These are phyloP conservation scores for Luzula sylvatica DNA, from an alignment of 176 grass and related monocot species.

Conservation along the genomic window DNA sequence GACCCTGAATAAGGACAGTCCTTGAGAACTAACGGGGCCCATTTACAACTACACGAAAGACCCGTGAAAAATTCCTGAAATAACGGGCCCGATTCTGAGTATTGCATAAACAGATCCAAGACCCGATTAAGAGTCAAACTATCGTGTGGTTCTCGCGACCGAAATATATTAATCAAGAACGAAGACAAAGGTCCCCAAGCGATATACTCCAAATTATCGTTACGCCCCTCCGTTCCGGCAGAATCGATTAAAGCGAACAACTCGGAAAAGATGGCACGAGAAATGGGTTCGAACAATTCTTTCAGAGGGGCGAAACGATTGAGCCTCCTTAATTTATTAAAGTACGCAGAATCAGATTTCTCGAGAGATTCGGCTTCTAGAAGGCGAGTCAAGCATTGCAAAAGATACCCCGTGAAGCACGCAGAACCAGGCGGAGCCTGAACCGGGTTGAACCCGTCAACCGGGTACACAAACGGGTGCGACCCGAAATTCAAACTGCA, in stretches of 20 bases:
- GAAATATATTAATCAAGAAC: conserved; percentile 54
- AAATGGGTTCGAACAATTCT: conserved; percentile 56
- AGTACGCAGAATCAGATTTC: conserved; percentile 72
- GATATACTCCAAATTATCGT: conserved; percentile 50
- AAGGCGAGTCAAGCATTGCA: conserved; percentile 52
- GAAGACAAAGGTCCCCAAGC: conserved; percentile 43
- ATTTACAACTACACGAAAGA: conserved; percentile 76
- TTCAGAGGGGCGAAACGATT: conserved; percentile 64
- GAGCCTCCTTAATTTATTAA: conserved; percentile 68
- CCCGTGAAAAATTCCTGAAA: conserved; percentile 54
- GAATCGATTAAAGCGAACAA: conserved; percentile 41
- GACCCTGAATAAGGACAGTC: conserved; percentile 72
- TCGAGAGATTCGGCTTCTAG: conserved; percentile 59
- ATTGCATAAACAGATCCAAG: conserved; percentile 56
- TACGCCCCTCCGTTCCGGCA: conserved; percentile 17
- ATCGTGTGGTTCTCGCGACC: conserved; percentile 57
- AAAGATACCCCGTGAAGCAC: conserved; percentile 40
- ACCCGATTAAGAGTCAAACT: conserved; percentile 48
- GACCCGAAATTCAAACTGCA: conserved; percentile 80
- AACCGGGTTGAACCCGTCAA: conserved; percentile 60
- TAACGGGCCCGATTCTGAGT: conserved; percentile 36
- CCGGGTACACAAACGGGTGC: conserved; percentile 56
- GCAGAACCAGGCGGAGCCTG: conserved; percentile 40
- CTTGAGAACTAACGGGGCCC: conserved; percentile 59
- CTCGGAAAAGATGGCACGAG: conserved; percentile 50